Evolutionary conservation across 1,284 basidiomycete species (phyloP).

Genomic region (Microbotryomycetes sp.): DNA sequence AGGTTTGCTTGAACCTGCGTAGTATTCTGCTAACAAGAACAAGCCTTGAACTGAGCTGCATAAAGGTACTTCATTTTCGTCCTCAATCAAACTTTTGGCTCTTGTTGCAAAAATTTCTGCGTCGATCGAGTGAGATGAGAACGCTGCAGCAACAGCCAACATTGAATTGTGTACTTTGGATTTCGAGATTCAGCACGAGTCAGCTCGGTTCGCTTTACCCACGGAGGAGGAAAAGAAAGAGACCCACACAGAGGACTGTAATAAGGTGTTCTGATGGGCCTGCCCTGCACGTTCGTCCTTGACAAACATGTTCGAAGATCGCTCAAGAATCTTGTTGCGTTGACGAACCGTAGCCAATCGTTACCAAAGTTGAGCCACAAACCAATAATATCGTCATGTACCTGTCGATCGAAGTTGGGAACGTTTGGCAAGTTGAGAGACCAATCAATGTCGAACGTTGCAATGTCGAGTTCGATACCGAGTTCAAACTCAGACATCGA

Average conservation of each 20-base stretch:
- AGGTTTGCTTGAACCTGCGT: background rate
- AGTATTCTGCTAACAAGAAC: slow-evolving; percentile 1
- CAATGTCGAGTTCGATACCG: background rate
- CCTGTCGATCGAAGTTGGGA: slow-evolving; percentile 14
- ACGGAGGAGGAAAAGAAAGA: too few relatives aligned
- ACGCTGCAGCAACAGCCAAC: background rate
- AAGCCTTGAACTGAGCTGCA: background rate
- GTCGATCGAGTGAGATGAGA: background rate
- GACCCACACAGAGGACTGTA: slow-evolving; percentile 54
- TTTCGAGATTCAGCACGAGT: background rate
- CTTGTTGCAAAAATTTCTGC: background rate
- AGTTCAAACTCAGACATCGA: background rate
- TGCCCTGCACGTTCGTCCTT: background rate
- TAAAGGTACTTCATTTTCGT: background rate
- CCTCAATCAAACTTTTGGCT: background rate
- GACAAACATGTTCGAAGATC: background rate
- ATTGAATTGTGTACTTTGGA: background rate
- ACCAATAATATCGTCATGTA: slow-evolving; percentile 46
- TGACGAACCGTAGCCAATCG: background rate
- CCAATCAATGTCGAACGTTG: slow-evolving; percentile 18
- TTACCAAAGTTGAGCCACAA: slow-evolving; percentile 41
- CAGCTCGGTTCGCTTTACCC: too few relatives aligned
- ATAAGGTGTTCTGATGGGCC: slow-evolving; percentile 51
- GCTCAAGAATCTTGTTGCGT: background rate
- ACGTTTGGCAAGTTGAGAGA: slow-evolving; percentile 16